Evolutionary conservation across 768 basidiomycete species (phyloP).

Genomic region (Harrya chromipes): DNA sequence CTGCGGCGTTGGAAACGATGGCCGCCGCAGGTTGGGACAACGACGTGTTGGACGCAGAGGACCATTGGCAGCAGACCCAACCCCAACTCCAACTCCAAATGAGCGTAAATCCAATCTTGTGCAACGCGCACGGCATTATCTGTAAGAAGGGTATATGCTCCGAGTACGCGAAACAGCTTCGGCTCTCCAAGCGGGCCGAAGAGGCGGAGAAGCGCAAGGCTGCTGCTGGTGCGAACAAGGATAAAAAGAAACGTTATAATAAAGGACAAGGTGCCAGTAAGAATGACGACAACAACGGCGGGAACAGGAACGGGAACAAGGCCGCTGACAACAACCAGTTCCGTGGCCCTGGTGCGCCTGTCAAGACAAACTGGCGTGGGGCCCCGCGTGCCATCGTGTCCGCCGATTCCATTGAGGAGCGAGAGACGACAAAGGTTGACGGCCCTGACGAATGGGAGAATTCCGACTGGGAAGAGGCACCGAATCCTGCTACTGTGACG

Average conservation of each 20-base stretch:
- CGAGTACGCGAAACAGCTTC: conserved; percentile 30
- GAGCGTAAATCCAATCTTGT: conserved; percentile 14
- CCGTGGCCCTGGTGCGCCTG: conserved; percentile 29
- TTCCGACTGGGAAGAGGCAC: conserved; percentile 12
- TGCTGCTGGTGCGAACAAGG: conserved; percentile 9
- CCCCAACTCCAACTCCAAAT: background rate
- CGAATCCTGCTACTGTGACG: conserved; percentile 4
- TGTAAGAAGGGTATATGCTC: conserved; percentile 38
- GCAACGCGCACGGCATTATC: conserved; percentile 32
- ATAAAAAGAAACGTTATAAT: conserved; percentile 22
- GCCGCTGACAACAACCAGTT: conserved; percentile 13
- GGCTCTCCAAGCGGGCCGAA: conserved; percentile 14
- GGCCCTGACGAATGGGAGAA: conserved; percentile 22
- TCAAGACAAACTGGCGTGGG: conserved; percentile 32
- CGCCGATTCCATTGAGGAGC: conserved; percentile 22
- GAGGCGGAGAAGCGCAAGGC: conserved; percentile 18
- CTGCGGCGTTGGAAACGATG: conserved; percentile 2
- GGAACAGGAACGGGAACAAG: background rate
- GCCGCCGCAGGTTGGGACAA: conserved; percentile 11
- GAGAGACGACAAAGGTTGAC: conserved; percentile 12
- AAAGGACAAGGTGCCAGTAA: conserved; percentile 6
- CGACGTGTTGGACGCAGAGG: conserved; percentile 20
- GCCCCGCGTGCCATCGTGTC: conserved; percentile 27
- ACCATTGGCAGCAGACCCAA: conserved; percentile 15
- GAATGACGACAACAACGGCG: conserved; percentile 1